phyloP scores from a whole-genome alignment of 768 basidiomycete genomes.

The Termitomyces eurrhizus region DNA sequence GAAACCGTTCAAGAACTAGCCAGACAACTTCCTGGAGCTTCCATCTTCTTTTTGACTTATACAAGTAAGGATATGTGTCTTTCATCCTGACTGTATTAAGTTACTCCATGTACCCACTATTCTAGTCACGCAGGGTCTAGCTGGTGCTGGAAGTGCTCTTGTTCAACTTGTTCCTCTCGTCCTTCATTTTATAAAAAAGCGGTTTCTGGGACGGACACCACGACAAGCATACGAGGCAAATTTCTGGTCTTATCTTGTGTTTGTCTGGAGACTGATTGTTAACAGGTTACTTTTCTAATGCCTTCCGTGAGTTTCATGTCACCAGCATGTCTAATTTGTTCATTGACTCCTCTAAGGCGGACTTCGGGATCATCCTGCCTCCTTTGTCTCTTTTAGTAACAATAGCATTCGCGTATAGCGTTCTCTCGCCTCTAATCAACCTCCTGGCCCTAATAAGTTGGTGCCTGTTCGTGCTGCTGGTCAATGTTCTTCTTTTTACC shows the following conservation, averaged over 20 bases:
- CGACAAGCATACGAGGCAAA: conserved; percentile 45
- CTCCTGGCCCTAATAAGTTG: conserved; percentile 55
- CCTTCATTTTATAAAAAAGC: conserved; percentile 58
- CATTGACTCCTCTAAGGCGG: conserved; percentile 8
- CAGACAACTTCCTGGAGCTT: conserved; percentile 48
- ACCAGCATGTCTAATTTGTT: background rate
- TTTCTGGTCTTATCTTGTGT: background rate
- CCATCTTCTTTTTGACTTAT: conserved; percentile 63
- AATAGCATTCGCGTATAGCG: conserved; percentile 53
- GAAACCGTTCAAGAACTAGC: conserved; percentile 41
- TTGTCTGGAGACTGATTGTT: background rate
- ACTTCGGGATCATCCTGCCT: conserved; percentile 48
- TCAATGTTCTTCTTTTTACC: too few relatives aligned
- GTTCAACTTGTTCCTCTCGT: conserved; percentile 50
- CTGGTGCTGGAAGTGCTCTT: conserved; percentile 49
- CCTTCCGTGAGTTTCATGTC: background rate
- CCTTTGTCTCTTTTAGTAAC: conserved; percentile 49
- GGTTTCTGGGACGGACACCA: conserved; percentile 66
- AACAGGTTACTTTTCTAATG: conserved; percentile 1
- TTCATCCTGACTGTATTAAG: background rate
- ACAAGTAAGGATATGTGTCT: conserved; percentile 30
- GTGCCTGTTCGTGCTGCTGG: conserved; percentile 3
- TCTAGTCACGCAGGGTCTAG: conserved; percentile 46
- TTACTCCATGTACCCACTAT: background rate
- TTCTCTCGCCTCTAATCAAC: conserved; percentile 65